Percentiles rank a stretch among this genome's conserved stretches.
phyloP scores from a whole-genome alignment of 1,139 yeast species.

The Suhomyces terraborum region DNA sequence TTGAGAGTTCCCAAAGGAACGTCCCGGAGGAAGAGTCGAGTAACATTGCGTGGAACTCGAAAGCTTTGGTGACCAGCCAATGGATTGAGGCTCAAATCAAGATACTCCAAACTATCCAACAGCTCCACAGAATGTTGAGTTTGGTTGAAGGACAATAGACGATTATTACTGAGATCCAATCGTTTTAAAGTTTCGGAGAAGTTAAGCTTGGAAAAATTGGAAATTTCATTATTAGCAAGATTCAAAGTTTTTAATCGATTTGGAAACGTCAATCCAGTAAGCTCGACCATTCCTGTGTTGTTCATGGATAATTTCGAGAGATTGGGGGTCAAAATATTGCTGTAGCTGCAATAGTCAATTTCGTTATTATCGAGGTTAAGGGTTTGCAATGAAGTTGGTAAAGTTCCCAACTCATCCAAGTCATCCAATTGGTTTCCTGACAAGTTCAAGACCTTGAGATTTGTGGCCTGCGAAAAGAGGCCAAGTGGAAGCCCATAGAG shows the following conservation, averaged over 20 bases:
- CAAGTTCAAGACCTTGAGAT: constrained; percentile 19
- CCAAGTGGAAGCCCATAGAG: constrained; percentile 19
- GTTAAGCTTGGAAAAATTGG: constrained; percentile 17
- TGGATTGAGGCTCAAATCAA: constrained; percentile 21
- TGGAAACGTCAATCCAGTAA: constrained; percentile 23
- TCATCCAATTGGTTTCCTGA: constrained; percentile 28
- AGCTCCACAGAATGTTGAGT: constrained; percentile 7
- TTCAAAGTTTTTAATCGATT: constrained; percentile 19
- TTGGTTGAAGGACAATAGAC: constrained; percentile 16
- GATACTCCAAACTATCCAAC: constrained; percentile 13
- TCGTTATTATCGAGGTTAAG: constrained; percentile 27
- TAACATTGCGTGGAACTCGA: constrained; percentile 14
- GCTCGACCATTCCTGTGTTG: constrained; percentile 25
- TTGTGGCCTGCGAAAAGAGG: constrained; percentile 17
- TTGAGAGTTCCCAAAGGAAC: constrained; percentile 11
- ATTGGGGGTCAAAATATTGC: constrained; percentile 23
- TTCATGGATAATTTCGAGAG: constrained; percentile 24
- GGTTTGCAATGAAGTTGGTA: constrained; percentile 23
- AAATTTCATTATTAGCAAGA: constrained; percentile 24
- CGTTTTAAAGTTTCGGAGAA: constrained; percentile 16
- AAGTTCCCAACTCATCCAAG: constrained; percentile 27
- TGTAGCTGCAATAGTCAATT: constrained; percentile 25
- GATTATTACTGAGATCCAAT: constrained; percentile 21
- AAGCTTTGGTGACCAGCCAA: constrained; percentile 14
- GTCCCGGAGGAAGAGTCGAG: constrained; percentile 14